phyloP scores from a whole-genome alignment of 805 yeast genomes.

The Ogataea naganishii region DNA sequence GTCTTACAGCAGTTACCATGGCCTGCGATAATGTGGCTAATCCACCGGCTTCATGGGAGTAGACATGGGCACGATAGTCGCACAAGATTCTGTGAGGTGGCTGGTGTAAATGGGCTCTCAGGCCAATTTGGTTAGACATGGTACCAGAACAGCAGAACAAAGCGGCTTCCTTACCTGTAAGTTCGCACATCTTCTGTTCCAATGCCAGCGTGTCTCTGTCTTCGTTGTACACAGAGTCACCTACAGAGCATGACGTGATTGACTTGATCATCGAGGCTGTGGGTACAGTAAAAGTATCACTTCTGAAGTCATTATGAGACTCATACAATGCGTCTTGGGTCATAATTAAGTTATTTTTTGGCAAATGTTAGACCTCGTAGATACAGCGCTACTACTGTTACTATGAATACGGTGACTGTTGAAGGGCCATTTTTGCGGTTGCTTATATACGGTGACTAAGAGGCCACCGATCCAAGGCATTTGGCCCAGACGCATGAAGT shows the following conservation, averaged over 20 bases:
- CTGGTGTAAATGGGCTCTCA: constrained; percentile 62
- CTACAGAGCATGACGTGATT: constrained; percentile 47
- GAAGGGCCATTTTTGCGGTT: no score
- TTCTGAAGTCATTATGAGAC: constrained; percentile 38
- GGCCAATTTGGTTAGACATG: constrained; percentile 75
- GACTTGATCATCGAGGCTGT: constrained; percentile 62
- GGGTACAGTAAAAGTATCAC: constrained; percentile 89
- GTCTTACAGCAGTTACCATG: constrained; percentile 76
- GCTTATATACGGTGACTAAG: no score
- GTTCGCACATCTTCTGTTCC: constrained; percentile 52
- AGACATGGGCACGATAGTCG: constrained; percentile 78
- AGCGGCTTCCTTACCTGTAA: constrained; percentile 75
- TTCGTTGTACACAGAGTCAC: constrained; percentile 81
- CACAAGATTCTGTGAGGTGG: constrained; percentile 79
- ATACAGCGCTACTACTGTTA: no score
- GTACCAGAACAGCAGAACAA: constrained; percentile 82
- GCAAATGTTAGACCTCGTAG: no score
- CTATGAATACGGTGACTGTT: no score
- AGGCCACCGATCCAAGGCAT: no score
- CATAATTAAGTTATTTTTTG: no score
- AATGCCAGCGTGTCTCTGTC: constrained; percentile 59
- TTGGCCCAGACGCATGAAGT: no score
- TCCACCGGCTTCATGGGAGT: constrained; percentile 81
- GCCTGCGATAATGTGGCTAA: constrained; percentile 80
- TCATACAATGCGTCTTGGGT: no score